Percentiles rank a stretch among this genome's conserved stretches.
Evolutionary conservation across 2,329 filamentous ascomycete genomes (phyloP).

Genomic region (Arthrobotrys musiformis): DNA sequence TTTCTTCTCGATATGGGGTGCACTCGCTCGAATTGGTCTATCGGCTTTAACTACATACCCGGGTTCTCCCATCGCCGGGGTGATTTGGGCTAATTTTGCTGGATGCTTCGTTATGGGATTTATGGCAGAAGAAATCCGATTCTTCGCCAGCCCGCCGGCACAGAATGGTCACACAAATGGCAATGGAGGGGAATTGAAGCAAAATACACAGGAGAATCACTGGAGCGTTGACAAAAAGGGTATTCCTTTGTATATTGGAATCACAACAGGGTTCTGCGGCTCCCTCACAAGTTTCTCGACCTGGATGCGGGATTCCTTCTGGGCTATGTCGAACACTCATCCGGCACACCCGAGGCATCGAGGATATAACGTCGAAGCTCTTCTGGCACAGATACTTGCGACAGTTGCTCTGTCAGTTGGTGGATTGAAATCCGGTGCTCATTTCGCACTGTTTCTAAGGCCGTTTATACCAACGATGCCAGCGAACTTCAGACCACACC

Average conservation of each 20-base stretch:
- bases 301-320: constrained; percentile 82
- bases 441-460: constrained; percentile 70
- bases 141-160: constrained; percentile 28
- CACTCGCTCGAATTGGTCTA: constrained; percentile 82
- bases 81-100: constrained; percentile 87
- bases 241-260: constrained; percentile 85
- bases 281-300: constrained; percentile 90
- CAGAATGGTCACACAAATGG: neutral
- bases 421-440: constrained; percentile 77
- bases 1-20: constrained; percentile 85
- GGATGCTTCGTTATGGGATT: constrained; percentile 88
- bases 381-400: constrained; percentile 77
- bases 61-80: constrained; percentile 74
- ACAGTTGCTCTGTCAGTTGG: constrained; percentile 77
- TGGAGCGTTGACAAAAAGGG: constrained; percentile 74
- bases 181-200: constrained; percentile 32
- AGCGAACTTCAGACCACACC: constrained; percentile 69
- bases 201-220: constrained; percentile 62
- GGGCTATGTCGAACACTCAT: constrained; percentile 78
- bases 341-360: constrained; percentile 69
- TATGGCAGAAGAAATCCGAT: constrained; percentile 74
- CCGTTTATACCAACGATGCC: constrained; percentile 71
- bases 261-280: constrained; percentile 87
- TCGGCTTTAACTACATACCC: constrained; percentile 83
- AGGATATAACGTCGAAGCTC: constrained; percentile 84